phyloP scores from a whole-genome alignment of 139 green algal species.

The Helicosporidium sp. region DNA sequence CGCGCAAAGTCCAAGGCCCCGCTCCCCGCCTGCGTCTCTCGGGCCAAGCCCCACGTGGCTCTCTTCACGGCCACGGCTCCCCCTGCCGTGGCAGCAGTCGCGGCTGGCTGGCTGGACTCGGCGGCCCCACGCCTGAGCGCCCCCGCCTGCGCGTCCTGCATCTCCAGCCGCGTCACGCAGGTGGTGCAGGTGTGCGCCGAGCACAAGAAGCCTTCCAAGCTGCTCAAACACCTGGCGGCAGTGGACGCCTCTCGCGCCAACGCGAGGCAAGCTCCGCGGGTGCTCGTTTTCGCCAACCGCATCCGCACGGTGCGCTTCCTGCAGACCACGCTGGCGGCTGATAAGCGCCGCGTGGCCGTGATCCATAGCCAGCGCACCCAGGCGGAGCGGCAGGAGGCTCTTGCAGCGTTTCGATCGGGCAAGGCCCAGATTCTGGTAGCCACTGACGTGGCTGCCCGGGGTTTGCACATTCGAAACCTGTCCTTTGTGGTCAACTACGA shows the following conservation, averaged over 20 bases:
- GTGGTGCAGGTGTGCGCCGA: constrained; percentile 81
- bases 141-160: constrained; percentile 16
- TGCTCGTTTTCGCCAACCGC: constrained; percentile 74
- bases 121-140: constrained; percentile 8
- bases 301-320: constrained; percentile 25
- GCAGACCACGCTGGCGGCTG: constrained; percentile 10
- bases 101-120: constrained; percentile 31
- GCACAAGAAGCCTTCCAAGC: constrained; percentile 50
- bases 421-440: constrained; percentile 61
- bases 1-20: constrained; percentile 1
- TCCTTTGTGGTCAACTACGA: constrained; percentile 80
- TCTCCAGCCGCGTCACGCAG: constrained; percentile 50
- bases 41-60: constrained; percentile 30
- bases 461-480: constrained; percentile 56
- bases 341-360: constrained; percentile 22
- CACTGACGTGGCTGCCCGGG: constrained; percentile 60
- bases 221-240: constrained; percentile 44
- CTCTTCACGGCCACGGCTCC: constrained; percentile 72
- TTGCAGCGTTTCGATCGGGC: constrained; percentile 42
- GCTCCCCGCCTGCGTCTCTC: background rate
- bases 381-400: constrained; percentile 41
- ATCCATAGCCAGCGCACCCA: constrained; percentile 64
- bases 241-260: constrained; percentile 25
- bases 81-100: constrained; percentile 20
- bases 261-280: constrained; percentile 28